These are phyloP conservation scores for Chaetomium fimeti DNA, from an alignment of 495 filamentous ascomycete genomes.

Conservation along the genomic window DNA sequence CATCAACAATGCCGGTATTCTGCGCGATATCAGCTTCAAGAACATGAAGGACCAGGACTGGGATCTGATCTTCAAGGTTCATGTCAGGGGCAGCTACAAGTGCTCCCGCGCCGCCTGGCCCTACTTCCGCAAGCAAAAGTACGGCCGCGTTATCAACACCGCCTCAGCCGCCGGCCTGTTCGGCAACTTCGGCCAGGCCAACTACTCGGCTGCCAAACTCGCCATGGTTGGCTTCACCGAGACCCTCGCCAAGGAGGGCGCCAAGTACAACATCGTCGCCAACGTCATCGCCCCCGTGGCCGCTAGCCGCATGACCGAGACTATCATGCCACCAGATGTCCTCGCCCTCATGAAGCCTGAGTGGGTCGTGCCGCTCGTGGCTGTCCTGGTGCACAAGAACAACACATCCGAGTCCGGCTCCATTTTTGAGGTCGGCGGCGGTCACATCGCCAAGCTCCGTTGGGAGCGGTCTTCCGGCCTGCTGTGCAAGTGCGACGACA, in stretches of 20 bases:
- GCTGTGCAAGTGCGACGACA: conserved; percentile 84
- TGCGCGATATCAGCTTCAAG: conserved; percentile 96
- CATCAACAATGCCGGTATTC: conserved; percentile 96
- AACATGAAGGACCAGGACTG: conserved; percentile 98
- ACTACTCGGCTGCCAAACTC: conserved; percentile 97
- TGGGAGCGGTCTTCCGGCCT: conserved; percentile 95
- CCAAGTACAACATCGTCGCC: conserved; percentile 96
- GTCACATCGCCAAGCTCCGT: conserved; percentile 86
- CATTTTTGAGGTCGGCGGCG: conserved; percentile 93
- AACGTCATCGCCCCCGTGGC: conserved; percentile 98
- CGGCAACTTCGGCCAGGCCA: conserved; percentile 92
- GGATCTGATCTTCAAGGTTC: conserved; percentile 91
- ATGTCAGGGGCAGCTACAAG: conserved; percentile 96
- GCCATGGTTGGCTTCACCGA: conserved; percentile 97
- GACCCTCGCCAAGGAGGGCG: conserved; percentile 94
- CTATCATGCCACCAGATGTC: conserved; percentile 94
- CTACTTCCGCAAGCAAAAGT: conserved; percentile 98
- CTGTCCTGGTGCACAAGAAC: conserved; percentile 81
- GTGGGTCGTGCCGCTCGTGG: conserved; percentile 94
- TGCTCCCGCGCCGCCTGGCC: conserved; percentile 96
- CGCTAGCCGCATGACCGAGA: conserved; percentile 95
- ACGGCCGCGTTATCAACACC: conserved; percentile 93
- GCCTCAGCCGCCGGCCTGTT: conserved; percentile 93
- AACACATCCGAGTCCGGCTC: conserved; percentile 81
- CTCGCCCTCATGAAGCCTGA: conserved; percentile 87